These are phyloP conservation scores for Botryotinia narcissicola DNA, from an alignment of 2,329 filamentous ascomycete species.

Conservation along the genomic window DNA sequence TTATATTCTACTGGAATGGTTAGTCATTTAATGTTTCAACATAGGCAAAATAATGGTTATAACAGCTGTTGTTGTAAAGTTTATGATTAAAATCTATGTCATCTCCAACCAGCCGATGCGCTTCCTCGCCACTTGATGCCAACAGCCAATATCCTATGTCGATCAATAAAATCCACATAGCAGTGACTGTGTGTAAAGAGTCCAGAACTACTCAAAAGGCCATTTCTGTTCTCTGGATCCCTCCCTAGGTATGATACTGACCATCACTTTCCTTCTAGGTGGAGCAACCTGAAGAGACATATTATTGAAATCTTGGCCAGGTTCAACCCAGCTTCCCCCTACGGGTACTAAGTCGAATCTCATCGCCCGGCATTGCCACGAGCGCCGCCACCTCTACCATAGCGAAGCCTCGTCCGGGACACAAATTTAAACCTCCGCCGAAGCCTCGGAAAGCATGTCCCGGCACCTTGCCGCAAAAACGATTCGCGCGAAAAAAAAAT, in stretches of 20 bases:
- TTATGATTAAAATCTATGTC: too few relatives aligned
- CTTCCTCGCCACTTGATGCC: not conserved
- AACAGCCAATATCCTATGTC: not conserved
- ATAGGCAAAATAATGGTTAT: too few relatives aligned
- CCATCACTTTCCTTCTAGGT: not conserved
- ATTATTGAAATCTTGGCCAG: not conserved
- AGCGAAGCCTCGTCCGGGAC: constrained; percentile 1
- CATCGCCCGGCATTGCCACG: not conserved
- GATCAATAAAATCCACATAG: not conserved
- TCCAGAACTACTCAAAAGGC: not conserved
- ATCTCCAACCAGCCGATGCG: not conserved
- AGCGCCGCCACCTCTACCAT: constrained; percentile 8
- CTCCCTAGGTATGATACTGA: not conserved
- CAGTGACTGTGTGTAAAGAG: not conserved
- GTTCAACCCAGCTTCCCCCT: not conserved
- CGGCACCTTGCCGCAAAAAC: not conserved
- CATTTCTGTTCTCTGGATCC: not conserved
- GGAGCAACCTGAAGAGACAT: constrained; percentile 2
- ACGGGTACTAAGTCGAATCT: not conserved
- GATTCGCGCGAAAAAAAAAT: constrained; percentile 8
- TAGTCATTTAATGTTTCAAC: not conserved
- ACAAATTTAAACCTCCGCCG: constrained; percentile 8
- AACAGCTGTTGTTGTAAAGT: not conserved
- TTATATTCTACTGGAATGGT: not conserved
- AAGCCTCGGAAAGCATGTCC: constrained; percentile 7